Evolutionary conservation across 805 yeast genomes (phyloP).

Genomic region (Osmozyma mogii): DNA sequence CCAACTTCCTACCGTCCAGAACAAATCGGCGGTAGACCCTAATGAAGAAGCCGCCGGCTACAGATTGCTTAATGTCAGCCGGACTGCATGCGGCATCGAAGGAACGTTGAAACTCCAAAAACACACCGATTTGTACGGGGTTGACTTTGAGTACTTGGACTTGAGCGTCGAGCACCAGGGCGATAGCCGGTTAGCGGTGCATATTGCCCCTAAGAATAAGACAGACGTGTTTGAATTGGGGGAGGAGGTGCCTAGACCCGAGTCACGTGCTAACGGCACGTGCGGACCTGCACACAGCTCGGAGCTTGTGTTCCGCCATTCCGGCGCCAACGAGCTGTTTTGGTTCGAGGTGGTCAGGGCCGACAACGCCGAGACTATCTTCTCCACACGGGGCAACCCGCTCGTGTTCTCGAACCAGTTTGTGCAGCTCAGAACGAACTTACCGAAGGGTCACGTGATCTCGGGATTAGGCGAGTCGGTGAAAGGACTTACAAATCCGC

Average conservation of each 20-base stretch:
- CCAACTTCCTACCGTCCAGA: constrained; percentile 14
- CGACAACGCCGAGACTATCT: constrained; percentile 20
- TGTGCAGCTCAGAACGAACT: constrained; percentile 20
- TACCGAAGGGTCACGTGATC: constrained; percentile 19
- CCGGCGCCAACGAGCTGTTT: no score
- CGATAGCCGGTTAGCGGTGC: constrained; percentile 12
- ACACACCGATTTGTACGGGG: constrained; percentile 17
- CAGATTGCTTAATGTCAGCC: constrained; percentile 7
- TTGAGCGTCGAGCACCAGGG: constrained; percentile 16
- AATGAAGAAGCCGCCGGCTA: constrained; percentile 16
- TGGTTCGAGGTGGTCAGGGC: no score
- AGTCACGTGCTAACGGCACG: no score
- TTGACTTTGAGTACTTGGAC: constrained; percentile 15
- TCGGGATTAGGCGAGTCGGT: constrained; percentile 27
- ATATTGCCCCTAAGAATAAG: constrained; percentile 13
- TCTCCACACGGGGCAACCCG: constrained; percentile 21
- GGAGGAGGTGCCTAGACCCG: no score
- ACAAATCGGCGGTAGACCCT: constrained; percentile 15
- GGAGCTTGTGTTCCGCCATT: no score
- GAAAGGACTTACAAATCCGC: constrained; percentile 18
- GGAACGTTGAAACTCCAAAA: constrained; percentile 12
- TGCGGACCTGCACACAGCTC: no score
- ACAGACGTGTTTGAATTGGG: constrained; percentile 18
- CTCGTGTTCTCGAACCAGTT: constrained; percentile 25
- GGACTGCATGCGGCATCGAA: constrained; percentile 7